A percentile compares a stretch with the other conserved stretches of the same genome.
phyloP scores from a whole-genome alignment of 352 stramenopile species.

The Pythium diclinum region DNA sequence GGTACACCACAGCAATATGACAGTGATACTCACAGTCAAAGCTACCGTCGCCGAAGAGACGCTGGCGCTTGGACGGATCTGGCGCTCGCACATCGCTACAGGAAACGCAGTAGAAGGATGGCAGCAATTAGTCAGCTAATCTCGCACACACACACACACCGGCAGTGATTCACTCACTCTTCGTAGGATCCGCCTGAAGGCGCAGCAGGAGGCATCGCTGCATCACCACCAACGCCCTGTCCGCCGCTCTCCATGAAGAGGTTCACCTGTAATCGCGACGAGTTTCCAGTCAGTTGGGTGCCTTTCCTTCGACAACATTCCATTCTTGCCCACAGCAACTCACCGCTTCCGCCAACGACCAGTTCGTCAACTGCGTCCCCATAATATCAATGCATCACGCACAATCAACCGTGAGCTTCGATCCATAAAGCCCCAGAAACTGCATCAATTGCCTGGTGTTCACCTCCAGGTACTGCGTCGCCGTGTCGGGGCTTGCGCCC shows the following conservation, averaged over 20 bases:
- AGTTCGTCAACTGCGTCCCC: conserved; percentile 62
- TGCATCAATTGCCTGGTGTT: background rate
- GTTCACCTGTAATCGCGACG: conserved; percentile 45
- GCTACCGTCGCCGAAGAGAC: conserved; percentile 54
- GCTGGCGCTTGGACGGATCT: conserved; percentile 79
- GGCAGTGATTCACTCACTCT: conserved; percentile 7
- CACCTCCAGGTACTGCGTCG: conserved; percentile 73
- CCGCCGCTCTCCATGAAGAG: conserved; percentile 82
- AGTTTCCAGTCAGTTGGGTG: background rate
- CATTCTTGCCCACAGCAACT: conserved; percentile 3
- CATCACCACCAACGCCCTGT: conserved; percentile 25
- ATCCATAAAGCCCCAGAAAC: background rate
- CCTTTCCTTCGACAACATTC: conserved; percentile 4
- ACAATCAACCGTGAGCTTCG: background rate
- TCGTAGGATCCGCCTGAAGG: conserved; percentile 36
- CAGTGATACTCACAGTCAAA: conserved; percentile 35
- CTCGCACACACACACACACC: too few species aligned
- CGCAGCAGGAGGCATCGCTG: conserved; percentile 27
- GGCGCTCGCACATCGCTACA: conserved; percentile 63
- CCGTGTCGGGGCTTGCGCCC: conserved; percentile 57
- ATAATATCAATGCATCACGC: background rate
- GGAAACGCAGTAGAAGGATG: background rate
- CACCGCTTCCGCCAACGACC: conserved; percentile 69
- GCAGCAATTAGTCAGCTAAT: background rate
- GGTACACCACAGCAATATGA: conserved; percentile 7